Percentiles rank a stretch among this genome's conserved stretches.
These are phyloP conservation scores for Ceratocystis lukuohia DNA, from an alignment of 2,329 filamentous ascomycete genomes.

Conservation along the genomic window DNA sequence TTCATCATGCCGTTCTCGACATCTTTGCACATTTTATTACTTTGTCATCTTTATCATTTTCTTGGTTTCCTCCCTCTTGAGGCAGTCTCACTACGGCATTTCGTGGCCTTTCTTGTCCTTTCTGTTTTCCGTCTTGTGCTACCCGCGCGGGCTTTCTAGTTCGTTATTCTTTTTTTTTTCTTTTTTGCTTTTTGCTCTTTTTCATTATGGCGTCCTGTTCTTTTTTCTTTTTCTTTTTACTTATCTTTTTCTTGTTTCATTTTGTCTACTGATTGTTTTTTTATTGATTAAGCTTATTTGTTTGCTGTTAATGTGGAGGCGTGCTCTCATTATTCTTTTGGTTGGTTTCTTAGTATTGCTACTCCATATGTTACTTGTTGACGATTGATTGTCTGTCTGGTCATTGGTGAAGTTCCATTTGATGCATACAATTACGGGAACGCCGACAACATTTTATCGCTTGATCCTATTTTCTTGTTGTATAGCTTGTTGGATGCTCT, in stretches of 20 bases:
- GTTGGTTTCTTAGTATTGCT: neutral
- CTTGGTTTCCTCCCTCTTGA: conserved; percentile 5
- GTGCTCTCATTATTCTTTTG: conserved; percentile 2
- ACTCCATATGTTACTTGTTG: conserved; percentile 7
- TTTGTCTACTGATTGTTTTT: conserved; percentile 5
- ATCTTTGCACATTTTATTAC: conserved; percentile 24
- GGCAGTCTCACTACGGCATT: neutral
- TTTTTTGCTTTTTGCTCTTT: neutral
- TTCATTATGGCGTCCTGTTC: conserved; percentile 6
- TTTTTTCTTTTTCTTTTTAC: conserved; percentile 24
- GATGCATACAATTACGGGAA: neutral
- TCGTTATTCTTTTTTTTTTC: conserved; percentile 21
- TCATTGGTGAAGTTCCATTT: neutral
- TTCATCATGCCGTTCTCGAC: neutral
- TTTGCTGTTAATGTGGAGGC: conserved; percentile 5
- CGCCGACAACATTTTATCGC: neutral
- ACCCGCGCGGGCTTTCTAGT: conserved; percentile 15
- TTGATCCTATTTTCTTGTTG: neutral
- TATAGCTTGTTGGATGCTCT: neutral
- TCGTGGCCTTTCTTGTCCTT: neutral
- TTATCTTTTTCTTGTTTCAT: conserved; percentile 18
- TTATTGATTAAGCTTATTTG: conserved; percentile 15
- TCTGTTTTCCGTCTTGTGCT: conserved; percentile 18
- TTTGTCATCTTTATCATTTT: conserved; percentile 22
- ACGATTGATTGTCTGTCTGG: neutral